phyloP scores from a whole-genome alignment of 2,329 filamentous ascomycete species.

The Pleomassaria siparia region DNA sequence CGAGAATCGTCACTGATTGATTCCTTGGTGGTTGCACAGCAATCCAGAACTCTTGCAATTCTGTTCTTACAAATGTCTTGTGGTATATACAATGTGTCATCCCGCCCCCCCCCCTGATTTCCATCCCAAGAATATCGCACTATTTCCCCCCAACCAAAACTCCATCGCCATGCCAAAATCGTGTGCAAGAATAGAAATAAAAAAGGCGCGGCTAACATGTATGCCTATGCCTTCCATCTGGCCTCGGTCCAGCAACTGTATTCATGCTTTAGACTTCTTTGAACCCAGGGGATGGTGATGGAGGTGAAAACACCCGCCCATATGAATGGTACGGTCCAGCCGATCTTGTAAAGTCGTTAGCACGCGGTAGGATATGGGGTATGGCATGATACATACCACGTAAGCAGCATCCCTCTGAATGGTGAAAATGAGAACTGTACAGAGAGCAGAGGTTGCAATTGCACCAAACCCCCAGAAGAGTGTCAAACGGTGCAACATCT shows the following conservation, averaged over 20 bases:
- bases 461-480: slow-evolving; percentile 56
- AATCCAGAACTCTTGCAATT: neutral
- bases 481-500: slow-evolving; percentile 55
- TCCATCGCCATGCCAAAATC: neutral
- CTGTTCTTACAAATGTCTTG: neutral
- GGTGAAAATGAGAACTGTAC: slow-evolving; percentile 51
- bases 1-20: neutral
- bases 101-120: too few species aligned
- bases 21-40: neutral
- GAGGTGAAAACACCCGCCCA: slow-evolving; percentile 53
- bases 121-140: neutral
- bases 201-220: too few species aligned
- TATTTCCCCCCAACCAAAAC: neutral
- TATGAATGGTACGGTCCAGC: slow-evolving; percentile 53
- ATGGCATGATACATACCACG: slow-evolving; percentile 40
- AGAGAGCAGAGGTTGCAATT: slow-evolving; percentile 43
- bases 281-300: slow-evolving; percentile 50
- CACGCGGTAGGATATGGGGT: neutral
- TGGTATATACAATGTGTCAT: neutral
- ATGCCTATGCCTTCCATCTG: slow-evolving; percentile 39
- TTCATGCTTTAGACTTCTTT: slow-evolving; percentile 38
- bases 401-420: slow-evolving; percentile 51
- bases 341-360: slow-evolving; percentile 39
- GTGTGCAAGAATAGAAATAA: neutral
- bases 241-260: slow-evolving; percentile 40